These are phyloP conservation scores for Amanita muscaria DNA, from an alignment of 768 basidiomycete species.

Conservation along the genomic window DNA sequence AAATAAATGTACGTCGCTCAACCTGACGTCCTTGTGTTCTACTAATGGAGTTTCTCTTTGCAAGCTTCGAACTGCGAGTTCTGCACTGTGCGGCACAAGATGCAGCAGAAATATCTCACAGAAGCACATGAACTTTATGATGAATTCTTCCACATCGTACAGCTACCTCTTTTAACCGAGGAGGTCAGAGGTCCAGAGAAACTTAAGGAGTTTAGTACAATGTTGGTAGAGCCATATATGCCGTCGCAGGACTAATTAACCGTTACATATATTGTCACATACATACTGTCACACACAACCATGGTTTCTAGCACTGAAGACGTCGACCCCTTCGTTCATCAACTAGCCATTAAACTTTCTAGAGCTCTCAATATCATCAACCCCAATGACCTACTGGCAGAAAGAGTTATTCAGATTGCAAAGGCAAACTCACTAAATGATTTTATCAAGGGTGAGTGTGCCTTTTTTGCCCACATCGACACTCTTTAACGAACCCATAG, in stretches of 20 bases:
- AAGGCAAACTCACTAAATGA: slow-evolving; percentile 53
- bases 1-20: slow-evolving; percentile 56
- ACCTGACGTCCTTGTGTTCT: too few relatives aligned
- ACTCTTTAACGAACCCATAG: slow-evolving; percentile 24
- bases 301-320: background rate
- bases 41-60: too few relatives aligned
- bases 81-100: slow-evolving; percentile 87
- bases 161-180: slow-evolving; percentile 89
- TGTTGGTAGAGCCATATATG: slow-evolving; percentile 77
- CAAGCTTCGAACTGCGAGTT: slow-evolving; percentile 91
- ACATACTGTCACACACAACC: too few relatives aligned
- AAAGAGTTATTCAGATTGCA: slow-evolving; percentile 73
- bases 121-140: slow-evolving; percentile 97
- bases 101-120: slow-evolving; percentile 96
- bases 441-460: slow-evolving; percentile 56
- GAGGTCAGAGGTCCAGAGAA: slow-evolving; percentile 95
- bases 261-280: background rate
- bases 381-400: slow-evolving; percentile 77
- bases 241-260: slow-evolving; percentile 27
- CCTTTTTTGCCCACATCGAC: background rate
- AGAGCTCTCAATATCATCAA: slow-evolving; percentile 71
- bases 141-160: slow-evolving; percentile 96
- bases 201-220: slow-evolving; percentile 85
- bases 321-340: slow-evolving; percentile 27
- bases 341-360: slow-evolving; percentile 72